These are phyloP conservation scores for Debaryomycetaceae sp. DNA, from an alignment of 1,139 yeast species.

Conservation along the genomic window DNA sequence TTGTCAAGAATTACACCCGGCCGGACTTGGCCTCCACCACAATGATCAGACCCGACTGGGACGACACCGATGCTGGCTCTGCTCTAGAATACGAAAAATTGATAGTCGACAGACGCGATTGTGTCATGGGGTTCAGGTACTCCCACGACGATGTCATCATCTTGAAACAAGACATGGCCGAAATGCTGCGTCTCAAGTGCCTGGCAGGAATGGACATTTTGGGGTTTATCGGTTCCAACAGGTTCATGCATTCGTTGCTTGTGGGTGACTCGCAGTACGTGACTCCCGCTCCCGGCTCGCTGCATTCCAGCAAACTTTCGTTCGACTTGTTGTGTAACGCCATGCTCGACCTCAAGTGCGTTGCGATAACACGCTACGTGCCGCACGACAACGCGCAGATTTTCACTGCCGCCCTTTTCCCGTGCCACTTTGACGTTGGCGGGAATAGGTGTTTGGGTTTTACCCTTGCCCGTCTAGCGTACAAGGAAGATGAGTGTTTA, in stretches of 20 bases:
- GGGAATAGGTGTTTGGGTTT: slow-evolving; percentile 17
- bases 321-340: slow-evolving; percentile 48
- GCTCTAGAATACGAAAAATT: slow-evolving; percentile 10
- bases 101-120: slow-evolving; percentile 6
- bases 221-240: slow-evolving; percentile 39
- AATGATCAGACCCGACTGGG: slow-evolving; percentile 10
- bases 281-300: slow-evolving; percentile 29
- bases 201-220: slow-evolving; percentile 49
- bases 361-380: slow-evolving; percentile 56
- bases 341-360: slow-evolving; percentile 34
- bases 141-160: slow-evolving; percentile 42
- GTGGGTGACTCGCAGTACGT: slow-evolving; percentile 51
- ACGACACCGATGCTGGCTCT: slow-evolving; percentile 10
- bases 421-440: slow-evolving; percentile 16
- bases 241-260: slow-evolving; percentile 48
- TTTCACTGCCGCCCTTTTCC: slow-evolving; percentile 48
- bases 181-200: slow-evolving; percentile 31
- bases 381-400: slow-evolving; percentile 36
- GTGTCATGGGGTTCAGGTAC: slow-evolving; percentile 45
- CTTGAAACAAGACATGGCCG: slow-evolving; percentile 28
- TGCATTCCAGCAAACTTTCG: slow-evolving; percentile 27
- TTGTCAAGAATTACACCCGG: too few species aligned
- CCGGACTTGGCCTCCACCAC: too few species aligned
- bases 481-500: slow-evolving; percentile 63
- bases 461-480: slow-evolving; percentile 48